Base-by-base conservation (phyloP, 805 yeast species). In the Kodamaea hsintzibuensis region DNA sequence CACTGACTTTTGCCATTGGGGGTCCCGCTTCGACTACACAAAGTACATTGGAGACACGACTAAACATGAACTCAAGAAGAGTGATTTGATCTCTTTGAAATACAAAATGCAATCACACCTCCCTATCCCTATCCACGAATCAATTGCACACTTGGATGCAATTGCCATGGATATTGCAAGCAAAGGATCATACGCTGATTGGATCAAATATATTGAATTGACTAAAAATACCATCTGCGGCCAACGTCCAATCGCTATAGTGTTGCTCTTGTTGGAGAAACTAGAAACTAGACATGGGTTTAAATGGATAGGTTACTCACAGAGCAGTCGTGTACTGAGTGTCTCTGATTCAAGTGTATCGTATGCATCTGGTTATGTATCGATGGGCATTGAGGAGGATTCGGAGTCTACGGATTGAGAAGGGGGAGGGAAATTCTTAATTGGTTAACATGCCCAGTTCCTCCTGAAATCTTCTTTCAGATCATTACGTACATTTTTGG, bases 1-100 rank as follows among this genome's bases (percentile, higher is more conserved):
- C 65, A 82, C 93, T 1, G 99, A 95, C 72, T 95, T 95, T 63
- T 92, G 98, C 65, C 99, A 95, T 66, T 95, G 99, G 99, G 82
- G 82, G 7, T 54, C 70, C 12, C 66, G 82, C 13, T 78, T 79
- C 54, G 76, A 73, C 9, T 78, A 73, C 58, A 76, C 81, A 12
- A 63, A 65, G 54, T 77, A 75, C 55, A 57, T 68, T 10, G 44
- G n/a, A 17, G 44, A 17, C 17, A 16, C 42, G 6, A n/a, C 8
- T 25, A 17, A 40, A 12, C 44, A 17, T 12, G n/a, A 17, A 4
- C 44, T 17, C 44, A 17, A 30, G 10, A 52, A 44, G 19, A 19
- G 17, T 9, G 53, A 52, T 12, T 45, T 54, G 48, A 13, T 50
- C 12, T 48, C 50, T 8, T 48, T 54, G 30, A 40, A 25, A 13